Conservation (phyloP, 345 rosid species). For the Limnanthes douglasii region DNA sequence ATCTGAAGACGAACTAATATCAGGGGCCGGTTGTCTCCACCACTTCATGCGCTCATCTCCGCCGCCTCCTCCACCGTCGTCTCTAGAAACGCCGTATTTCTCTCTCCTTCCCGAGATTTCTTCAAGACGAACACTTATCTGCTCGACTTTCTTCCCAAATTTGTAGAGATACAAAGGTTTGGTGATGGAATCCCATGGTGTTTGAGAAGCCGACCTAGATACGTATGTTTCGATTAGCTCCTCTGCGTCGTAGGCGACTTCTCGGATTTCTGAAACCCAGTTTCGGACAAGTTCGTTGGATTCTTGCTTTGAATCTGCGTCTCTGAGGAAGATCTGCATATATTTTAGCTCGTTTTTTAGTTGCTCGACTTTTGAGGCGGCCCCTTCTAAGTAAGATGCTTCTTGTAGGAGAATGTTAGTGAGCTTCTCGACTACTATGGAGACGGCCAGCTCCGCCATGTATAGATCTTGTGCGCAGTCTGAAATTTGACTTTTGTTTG, state of each 20-base stretch:
- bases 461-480: too few species aligned
- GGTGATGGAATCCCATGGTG: neutral
- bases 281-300: neutral
- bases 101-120: constrained; percentile 1
- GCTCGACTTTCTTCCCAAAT: constrained; percentile 6
- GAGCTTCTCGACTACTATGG: neutral
- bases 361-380: neutral
- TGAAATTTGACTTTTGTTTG: too few species aligned
- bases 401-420: neutral
- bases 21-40: constrained; percentile 9
- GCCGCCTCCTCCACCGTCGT: neutral
- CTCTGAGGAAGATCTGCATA: constrained; percentile 6
- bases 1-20: neutral
- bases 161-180: constrained; percentile 5
- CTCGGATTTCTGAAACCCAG: neutral
- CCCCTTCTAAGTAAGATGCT: neutral
- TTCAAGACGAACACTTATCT: neutral
- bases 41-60: constrained; percentile 1
- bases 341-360: neutral
- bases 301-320: constrained; percentile 4
- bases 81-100: neutral
- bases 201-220: neutral
- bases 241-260: neutral
- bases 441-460: neutral
- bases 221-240: neutral